Evolutionary conservation across 176 grass and related monocot species (phyloP), one percentile per base, ranked within the genome.

Genomic region (Aegilops tauschii): DNA sequence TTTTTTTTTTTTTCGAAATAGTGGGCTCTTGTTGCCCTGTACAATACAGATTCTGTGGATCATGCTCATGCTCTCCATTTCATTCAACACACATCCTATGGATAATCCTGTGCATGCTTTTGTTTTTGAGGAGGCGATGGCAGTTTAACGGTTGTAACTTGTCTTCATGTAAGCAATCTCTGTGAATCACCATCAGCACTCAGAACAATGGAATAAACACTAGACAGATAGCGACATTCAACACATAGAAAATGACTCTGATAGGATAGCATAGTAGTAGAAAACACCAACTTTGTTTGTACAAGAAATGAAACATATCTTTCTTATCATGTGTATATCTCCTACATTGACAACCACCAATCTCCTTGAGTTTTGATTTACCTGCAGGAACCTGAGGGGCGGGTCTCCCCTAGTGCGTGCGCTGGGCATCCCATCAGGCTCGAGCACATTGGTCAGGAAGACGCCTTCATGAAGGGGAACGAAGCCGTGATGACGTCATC

Each of bases 391-490:
- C 59, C 83, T 83, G 45, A 98, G 73, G 35, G 93, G 88, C 79
- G 93, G 77, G 62, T 92, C 88, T 76, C 93, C 91, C 78, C 93
- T 84, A 20, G 87, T 93, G 52, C 32, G 82, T 50, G 91, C 92
- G 1, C 13, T 31, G 7, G 92, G 86, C 58, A 93, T 88, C 17
- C 4, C 61, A 10, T 94, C 73, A 21, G 91, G 89, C 81, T 95
- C 93, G 20, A 95, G 82, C 31, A 95, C 93, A 88, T 93, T 93
- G 5, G 93, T 95, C 27, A 98, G 72, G 78, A 98, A 95, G 47
- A 50, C 47, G 1, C 47, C 47, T 5, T 50, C 47, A 50, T 50
- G 4, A 50, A 50, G 47, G 13, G 47, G 47, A 50, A 50, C 4
- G 1, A 16, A 0, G 47, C 13, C 13, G 47, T 50, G 47, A 50